Conservation (phyloP, 1,284 basidiomycete species). For the Gymnopus androsaceus region DNA sequence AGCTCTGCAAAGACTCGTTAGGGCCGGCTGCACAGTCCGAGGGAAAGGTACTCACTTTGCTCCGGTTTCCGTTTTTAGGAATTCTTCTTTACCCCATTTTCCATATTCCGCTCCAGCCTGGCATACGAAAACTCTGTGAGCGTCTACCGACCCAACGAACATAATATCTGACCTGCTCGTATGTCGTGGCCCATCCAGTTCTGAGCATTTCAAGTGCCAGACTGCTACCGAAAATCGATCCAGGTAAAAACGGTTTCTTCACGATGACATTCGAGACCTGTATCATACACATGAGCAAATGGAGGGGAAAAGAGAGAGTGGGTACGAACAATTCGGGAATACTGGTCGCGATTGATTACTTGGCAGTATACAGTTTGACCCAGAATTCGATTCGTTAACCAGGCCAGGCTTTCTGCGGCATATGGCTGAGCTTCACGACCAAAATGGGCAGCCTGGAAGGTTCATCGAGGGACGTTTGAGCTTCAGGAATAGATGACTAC, state of each 20-base stretch:
- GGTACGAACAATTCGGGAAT: constrained; percentile 67
- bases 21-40: no score
- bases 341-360: constrained; percentile 77
- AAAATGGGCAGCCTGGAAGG: constrained; percentile 69
- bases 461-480: not conserved
- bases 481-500: constrained; percentile 34
- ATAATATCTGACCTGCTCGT: constrained; percentile 49
- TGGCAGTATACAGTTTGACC: constrained; percentile 70
- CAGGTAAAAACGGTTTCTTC: constrained; percentile 50
- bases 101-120: constrained; percentile 80
- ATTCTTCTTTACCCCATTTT: constrained; percentile 61
- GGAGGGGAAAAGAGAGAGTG: not conserved
- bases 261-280: constrained; percentile 71
- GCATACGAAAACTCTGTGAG: not conserved
- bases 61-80: constrained; percentile 57
- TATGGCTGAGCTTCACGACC: constrained; percentile 77
- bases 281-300: not conserved
- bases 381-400: constrained; percentile 62
- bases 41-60: constrained; percentile 79
- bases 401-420: constrained; percentile 67
- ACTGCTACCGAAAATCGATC: constrained; percentile 50
- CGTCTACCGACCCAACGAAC: not conserved
- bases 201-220: constrained; percentile 79
- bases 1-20: constrained; percentile 38
- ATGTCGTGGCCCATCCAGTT: constrained; percentile 74